These are phyloP conservation scores for Globisporangium heterothallicum DNA, from an alignment of 352 stramenopile genomes.

Conservation along the genomic window DNA sequence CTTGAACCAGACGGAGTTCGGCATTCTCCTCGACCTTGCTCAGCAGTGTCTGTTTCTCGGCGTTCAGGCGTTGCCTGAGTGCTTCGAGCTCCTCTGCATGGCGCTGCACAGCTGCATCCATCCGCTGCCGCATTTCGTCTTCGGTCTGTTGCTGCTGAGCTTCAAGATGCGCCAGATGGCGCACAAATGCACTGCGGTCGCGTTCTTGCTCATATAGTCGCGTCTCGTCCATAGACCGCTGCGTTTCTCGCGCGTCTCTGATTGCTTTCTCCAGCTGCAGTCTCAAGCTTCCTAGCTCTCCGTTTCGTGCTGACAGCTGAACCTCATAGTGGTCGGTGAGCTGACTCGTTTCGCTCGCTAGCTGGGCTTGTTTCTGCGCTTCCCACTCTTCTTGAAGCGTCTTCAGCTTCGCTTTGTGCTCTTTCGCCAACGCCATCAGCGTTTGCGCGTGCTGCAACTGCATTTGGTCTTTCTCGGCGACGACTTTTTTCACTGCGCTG, in stretches of 20 bases:
- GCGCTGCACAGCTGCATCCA: constrained; percentile 2
- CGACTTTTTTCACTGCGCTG: constrained; percentile 20
- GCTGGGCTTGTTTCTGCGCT: constrained; percentile 12
- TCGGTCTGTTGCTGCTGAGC: neutral
- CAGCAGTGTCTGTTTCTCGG: constrained; percentile 10
- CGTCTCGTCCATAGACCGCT: constrained; percentile 17
- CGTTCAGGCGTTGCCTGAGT: constrained; percentile 3
- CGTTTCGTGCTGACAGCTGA: constrained; percentile 17
- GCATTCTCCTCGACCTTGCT: neutral
- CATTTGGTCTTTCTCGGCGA: constrained; percentile 19
- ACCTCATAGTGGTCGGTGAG: constrained; percentile 23
- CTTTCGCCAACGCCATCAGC: constrained; percentile 14
- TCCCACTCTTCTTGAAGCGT: constrained; percentile 17
- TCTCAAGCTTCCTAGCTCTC: constrained; percentile 15
- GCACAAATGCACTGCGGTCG: constrained; percentile 6
- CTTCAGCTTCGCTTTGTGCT: constrained; percentile 10
- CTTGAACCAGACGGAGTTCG: neutral
- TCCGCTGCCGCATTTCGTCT: neutral
- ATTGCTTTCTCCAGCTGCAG: neutral
- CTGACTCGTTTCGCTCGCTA: constrained; percentile 14
- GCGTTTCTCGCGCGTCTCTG: constrained; percentile 3
- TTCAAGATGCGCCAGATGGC: neutral
- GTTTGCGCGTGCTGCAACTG: constrained; percentile 17
- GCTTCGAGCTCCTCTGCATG: constrained; percentile 17
- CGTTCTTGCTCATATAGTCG: constrained; percentile 5